Base-by-base conservation (phyloP, 2,329 filamentous ascomycete genomes). In the Tricladium varicosporioides region DNA sequence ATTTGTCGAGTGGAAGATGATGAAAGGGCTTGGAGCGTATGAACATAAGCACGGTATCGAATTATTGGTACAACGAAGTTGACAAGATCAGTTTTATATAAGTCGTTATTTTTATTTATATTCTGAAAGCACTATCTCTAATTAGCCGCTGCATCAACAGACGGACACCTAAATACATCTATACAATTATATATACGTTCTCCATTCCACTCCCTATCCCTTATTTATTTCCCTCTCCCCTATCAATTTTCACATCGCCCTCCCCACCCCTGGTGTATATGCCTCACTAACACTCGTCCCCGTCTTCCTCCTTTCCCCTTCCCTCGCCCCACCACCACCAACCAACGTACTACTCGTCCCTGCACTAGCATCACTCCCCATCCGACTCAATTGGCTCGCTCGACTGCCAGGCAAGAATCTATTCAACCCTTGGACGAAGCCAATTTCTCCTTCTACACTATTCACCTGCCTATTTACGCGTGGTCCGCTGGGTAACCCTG, bases 231-330 rank as follows among this genome's bases (percentile, higher is more conserved):
- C 22, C 22, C 22, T 4, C 22, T 7, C 7, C 7, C 22, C 22
- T 7, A 27, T 27, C 52, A 43, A 54, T 52, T 62, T 52, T 62
- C 50, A 62, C 51, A 64, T 33, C 19, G 60, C 62, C 55, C 59
- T 62, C 18, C 62, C 60, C 9, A 64, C 62, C 10, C 58, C 58
- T 1, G 58, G 53, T 5, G 56, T 58, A 48, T 44, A 13, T 22
- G 16, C 40, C 19, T 36, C 45, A 22, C 51, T 60, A 7, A 27
- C 22, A 27, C 22, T 27, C 22, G 22, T 27, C 22, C 22, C 22
- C 22, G 22, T 27, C 22, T 27, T 27, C 22, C 22, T 27, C 22
- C 22, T 27, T 7, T 27, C 22, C 22, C 22, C 22, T 7, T 27
- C 22, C 46, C 51, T 54, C 11, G 50, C 47, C 18, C 19, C 51